These are phyloP conservation scores for Mycosphaerella arachidis DNA, from an alignment of 2,329 filamentous ascomycete genomes.

Conservation along the genomic window DNA sequence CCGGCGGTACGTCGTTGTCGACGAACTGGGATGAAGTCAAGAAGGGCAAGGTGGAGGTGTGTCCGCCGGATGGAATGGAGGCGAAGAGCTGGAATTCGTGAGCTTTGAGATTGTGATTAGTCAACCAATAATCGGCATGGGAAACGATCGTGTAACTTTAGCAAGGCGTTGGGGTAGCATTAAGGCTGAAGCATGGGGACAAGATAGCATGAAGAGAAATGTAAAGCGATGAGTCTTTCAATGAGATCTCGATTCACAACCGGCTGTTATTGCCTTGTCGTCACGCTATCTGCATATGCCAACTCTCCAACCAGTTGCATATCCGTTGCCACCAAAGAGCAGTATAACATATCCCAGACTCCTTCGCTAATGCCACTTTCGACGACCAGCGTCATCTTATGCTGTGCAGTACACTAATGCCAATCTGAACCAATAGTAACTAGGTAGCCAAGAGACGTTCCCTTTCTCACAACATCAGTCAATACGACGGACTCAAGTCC, in stretches of 20 bases:
- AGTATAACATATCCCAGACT: neutral
- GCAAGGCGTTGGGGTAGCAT: neutral
- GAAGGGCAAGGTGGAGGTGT: constrained; percentile 64
- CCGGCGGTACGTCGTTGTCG: constrained; percentile 85
- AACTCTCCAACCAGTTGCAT: neutral
- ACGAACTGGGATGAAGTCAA: constrained; percentile 87
- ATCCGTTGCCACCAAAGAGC: neutral
- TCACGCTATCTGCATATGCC: neutral
- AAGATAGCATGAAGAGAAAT: neutral
- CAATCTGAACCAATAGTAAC: neutral
- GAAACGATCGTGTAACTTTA: neutral
- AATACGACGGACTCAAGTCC: constrained; percentile 8
- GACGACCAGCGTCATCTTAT: neutral
- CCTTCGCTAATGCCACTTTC: neutral
- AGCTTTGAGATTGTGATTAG: neutral
- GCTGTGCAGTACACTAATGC: neutral
- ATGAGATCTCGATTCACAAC: neutral
- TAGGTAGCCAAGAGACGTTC: neutral
- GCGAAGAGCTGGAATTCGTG: constrained; percentile 61
- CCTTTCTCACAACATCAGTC: neutral
- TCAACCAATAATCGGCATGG: too few species aligned
- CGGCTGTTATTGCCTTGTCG: neutral
- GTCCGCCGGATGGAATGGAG: constrained; percentile 71
- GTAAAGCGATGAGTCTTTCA: neutral
- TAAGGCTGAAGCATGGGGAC: neutral